phyloP scores from a whole-genome alignment of 2,329 filamentous ascomycete species.

The Rutstroemia sp. region DNA sequence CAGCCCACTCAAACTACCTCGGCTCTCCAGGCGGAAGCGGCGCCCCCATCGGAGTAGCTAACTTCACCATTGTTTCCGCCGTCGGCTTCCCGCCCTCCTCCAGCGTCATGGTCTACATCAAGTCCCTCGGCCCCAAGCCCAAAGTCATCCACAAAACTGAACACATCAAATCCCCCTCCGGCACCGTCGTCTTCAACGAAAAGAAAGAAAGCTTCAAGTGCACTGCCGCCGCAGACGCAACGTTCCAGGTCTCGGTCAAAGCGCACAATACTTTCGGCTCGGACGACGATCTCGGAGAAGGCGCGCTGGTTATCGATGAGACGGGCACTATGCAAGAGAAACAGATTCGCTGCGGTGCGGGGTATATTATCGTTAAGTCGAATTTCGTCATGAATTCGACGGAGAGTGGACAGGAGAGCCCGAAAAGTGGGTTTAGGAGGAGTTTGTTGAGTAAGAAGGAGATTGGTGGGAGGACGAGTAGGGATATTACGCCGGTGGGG shows the following conservation, averaged over 20 bases:
- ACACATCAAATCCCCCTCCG: conserved; percentile 66
- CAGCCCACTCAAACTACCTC: conserved; percentile 56
- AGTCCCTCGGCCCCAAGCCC: conserved; percentile 56
- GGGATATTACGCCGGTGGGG: conserved; percentile 36
- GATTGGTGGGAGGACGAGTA: conserved; percentile 23
- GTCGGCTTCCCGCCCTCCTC: conserved; percentile 67
- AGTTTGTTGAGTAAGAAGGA: conserved; percentile 48
- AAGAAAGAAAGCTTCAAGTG: conserved; percentile 66
- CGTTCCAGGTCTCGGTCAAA: conserved; percentile 81
- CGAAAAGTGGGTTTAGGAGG: conserved; percentile 38
- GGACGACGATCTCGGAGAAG: conserved; percentile 78
- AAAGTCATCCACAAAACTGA: conserved; percentile 91
- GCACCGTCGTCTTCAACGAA: conserved; percentile 59
- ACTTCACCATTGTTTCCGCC: conserved; percentile 73
- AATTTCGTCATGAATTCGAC: conserved; percentile 53
- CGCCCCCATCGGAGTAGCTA: conserved; percentile 65
- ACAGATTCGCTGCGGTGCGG: conserved; percentile 64
- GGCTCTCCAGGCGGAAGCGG: conserved; percentile 34
- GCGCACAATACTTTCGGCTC: conserved; percentile 79
- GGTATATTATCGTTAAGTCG: conserved; percentile 66
- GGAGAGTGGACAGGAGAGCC: conserved; percentile 31
- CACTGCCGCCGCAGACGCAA: conserved; percentile 69
- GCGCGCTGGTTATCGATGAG: conserved; percentile 88
- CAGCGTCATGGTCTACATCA: conserved; percentile 72
- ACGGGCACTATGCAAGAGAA: conserved; percentile 61